Evolutionary conservation across 1,284 basidiomycete genomes (phyloP).

Genomic region (Pisolithus thermaeus): DNA sequence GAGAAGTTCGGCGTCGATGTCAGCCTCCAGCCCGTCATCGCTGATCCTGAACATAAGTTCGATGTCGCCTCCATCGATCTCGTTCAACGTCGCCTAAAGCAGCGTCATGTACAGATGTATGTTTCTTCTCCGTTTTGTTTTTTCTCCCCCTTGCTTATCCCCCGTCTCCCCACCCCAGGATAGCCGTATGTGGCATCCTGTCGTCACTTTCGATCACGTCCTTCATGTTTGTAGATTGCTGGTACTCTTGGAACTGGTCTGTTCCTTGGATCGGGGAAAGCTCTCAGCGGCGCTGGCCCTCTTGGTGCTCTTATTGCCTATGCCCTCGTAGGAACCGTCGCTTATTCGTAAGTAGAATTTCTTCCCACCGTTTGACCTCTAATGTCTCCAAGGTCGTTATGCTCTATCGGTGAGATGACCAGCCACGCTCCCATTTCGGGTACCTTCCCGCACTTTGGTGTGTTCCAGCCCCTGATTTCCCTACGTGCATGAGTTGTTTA

Average conservation of each 20-base stretch:
- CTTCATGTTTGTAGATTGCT: constrained; percentile 49
- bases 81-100: constrained; percentile 50
- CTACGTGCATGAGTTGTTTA: background rate
- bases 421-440: constrained; percentile 68
- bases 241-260: constrained; percentile 73
- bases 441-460: constrained; percentile 64
- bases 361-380: background rate
- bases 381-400: constrained; percentile 40
- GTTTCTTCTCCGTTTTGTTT: constrained; percentile 13
- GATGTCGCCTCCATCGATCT: constrained; percentile 10
- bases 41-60: constrained; percentile 5
- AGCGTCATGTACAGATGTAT: constrained; percentile 70
- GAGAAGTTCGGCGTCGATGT: constrained; percentile 1
- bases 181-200: constrained; percentile 51
- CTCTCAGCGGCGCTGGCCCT: constrained; percentile 50
- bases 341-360: constrained; percentile 45
- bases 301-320: constrained; percentile 58
- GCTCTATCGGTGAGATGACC: constrained; percentile 65
- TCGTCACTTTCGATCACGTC: constrained; percentile 55
- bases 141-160: background rate
- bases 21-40: background rate
- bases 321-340: constrained; percentile 52
- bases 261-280: constrained; percentile 72
- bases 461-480: background rate
- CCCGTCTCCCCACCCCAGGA: constrained; percentile 32